phyloP scores from a whole-genome alignment of 2,329 filamentous ascomycete genomes.

The Arthrinium puccinioides region DNA sequence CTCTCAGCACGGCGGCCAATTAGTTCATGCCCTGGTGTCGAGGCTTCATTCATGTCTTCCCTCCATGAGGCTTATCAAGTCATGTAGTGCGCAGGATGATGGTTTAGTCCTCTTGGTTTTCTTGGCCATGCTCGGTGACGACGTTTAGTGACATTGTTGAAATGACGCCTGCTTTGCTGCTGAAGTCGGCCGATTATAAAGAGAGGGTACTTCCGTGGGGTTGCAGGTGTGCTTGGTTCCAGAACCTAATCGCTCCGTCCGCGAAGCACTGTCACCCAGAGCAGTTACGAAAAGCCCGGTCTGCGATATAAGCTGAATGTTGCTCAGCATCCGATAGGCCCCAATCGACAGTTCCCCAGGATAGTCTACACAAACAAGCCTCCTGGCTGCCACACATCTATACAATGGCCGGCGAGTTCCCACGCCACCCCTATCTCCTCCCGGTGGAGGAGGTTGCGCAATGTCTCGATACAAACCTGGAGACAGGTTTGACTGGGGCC shows the following conservation, averaged over 20 bases:
- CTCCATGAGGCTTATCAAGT: not conserved
- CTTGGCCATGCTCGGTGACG: conserved; percentile 3
- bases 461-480: conserved; percentile 54
- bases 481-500: conserved; percentile 56
- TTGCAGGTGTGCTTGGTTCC: not conserved
- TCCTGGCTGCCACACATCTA: not conserved
- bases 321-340: not conserved
- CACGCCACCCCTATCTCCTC: conserved; percentile 54
- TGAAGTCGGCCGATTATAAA: conserved; percentile 1
- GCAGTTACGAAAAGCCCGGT: not conserved
- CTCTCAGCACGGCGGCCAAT: conserved; percentile 1
- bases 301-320: not conserved
- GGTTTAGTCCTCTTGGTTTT: conserved; percentile 6
- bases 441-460: conserved; percentile 54
- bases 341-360: not conserved
- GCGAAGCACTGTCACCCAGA: too few species aligned
- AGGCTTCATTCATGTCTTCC: not conserved
- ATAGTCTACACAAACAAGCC: not conserved
- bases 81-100: conserved; percentile 3
- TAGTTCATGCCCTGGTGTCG: not conserved
- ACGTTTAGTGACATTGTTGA: not conserved
- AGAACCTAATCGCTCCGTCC: conserved; percentile 2
- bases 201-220: conserved; percentile 1
- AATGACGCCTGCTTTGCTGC: not conserved
- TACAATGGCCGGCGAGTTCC: conserved; percentile 38